Percentiles rank a stretch among this genome's conserved stretches.
Evolutionary conservation across 148 eudicot species (phyloP).

Genomic region (Rhododendron kiyosumense): DNA sequence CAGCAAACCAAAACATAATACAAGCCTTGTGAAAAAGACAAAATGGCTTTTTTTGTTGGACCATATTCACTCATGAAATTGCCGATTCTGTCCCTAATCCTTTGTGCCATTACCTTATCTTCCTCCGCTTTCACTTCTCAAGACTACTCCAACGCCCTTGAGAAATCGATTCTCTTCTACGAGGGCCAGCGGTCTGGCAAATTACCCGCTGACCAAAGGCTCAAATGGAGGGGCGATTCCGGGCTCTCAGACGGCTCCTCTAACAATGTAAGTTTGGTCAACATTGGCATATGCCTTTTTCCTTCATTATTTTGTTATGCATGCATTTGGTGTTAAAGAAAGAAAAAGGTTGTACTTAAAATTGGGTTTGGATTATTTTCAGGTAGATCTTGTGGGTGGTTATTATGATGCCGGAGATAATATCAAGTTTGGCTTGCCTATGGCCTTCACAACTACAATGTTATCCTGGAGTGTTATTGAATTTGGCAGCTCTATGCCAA

Average conservation of each 20-base stretch:
- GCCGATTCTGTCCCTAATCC: constrained; percentile 17
- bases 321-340: not conserved
- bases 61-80: not conserved
- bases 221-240: constrained; percentile 68
- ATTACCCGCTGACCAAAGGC: constrained; percentile 50
- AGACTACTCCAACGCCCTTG: constrained; percentile 57
- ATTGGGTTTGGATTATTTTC: not conserved
- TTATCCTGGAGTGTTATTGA: constrained; percentile 80
- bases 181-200: constrained; percentile 85
- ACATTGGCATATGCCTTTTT: not conserved
- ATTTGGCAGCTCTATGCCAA: constrained; percentile 64
- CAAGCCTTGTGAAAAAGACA: not conserved
- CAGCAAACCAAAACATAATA: not conserved
- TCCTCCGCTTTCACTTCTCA: constrained; percentile 42
- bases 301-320: not conserved
- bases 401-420: constrained; percentile 95
- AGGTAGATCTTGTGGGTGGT: constrained; percentile 87
- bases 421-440: constrained; percentile 86
- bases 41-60: constrained; percentile 10
- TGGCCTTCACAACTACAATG: constrained; percentile 84
- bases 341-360: not conserved
- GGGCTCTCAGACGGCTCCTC: constrained; percentile 68
- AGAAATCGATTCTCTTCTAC: constrained; percentile 69
- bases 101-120: constrained; percentile 14
- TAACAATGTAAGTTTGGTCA: constrained; percentile 22